Conservation (phyloP, 352 stramenopile genomes). For the Saprolegnia diclina region DNA sequence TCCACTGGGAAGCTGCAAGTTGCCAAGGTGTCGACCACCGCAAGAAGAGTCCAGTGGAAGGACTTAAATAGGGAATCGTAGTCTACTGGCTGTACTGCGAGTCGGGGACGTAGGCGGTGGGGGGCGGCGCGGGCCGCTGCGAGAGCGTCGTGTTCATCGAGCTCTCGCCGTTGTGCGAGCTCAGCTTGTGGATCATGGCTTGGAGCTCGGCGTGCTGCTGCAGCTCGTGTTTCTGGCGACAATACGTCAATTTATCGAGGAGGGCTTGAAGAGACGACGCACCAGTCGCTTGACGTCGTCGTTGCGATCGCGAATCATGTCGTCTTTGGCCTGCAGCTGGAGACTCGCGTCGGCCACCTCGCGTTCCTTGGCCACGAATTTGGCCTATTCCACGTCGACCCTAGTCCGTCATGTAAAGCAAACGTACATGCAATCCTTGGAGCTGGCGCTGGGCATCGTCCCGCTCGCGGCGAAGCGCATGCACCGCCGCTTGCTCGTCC, state of each 20-base stretch:
- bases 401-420: background rate
- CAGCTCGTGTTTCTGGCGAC: conserved; percentile 55
- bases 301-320: conserved; percentile 55
- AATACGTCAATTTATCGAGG: no score
- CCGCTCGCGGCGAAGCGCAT: conserved; percentile 40
- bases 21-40: no score
- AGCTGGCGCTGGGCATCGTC: conserved; percentile 62
- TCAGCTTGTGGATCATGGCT: conserved; percentile 77
- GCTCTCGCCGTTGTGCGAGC: conserved; percentile 32
- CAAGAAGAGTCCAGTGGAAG: no score
- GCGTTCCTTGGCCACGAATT: conserved; percentile 57
- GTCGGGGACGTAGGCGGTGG: conserved; percentile 7
- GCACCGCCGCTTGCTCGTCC: conserved; percentile 56
- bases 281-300: conserved; percentile 67
- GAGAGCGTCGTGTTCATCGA: background rate
- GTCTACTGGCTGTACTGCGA: conserved; percentile 20
- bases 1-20: no score
- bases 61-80: no score
- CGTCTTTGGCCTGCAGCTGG: conserved; percentile 52
- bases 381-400: conserved; percentile 31
- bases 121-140: background rate
- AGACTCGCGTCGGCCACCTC: conserved; percentile 54
- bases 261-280: no score
- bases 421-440: conserved; percentile 44
- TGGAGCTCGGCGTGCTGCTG: conserved; percentile 78